A percentile compares a stretch with the other conserved stretches of the same genome.
Conservation (phyloP, 1,284 basidiomycete species). For the Peniophora sp. region DNA sequence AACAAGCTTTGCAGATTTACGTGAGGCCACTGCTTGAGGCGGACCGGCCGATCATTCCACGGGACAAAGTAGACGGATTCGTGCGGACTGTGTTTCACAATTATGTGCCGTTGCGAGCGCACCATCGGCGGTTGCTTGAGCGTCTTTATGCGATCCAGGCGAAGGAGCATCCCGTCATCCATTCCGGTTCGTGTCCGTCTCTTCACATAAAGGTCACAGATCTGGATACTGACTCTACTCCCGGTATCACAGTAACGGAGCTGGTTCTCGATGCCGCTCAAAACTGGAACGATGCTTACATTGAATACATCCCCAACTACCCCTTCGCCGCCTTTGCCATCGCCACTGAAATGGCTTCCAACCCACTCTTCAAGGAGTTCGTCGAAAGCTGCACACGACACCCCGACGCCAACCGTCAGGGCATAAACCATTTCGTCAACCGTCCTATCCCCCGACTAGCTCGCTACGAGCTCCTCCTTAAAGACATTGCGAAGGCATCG, state of each 20-base stretch:
- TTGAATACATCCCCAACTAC: constrained; percentile 90
- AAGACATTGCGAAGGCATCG: constrained; percentile 69
- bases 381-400: constrained; percentile 71
- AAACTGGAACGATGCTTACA: constrained; percentile 90
- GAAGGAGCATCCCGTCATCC: constrained; percentile 83
- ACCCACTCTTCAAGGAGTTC: constrained; percentile 75
- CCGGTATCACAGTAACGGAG: constrained; percentile 67
- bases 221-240: no score
- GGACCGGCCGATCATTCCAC: constrained; percentile 71
- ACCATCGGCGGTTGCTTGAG: constrained; percentile 74
- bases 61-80: constrained; percentile 70
- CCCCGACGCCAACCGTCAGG: constrained; percentile 68
- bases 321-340: constrained; percentile 90
- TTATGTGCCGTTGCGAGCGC: constrained; percentile 69
- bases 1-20: constrained; percentile 49
- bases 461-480: constrained; percentile 83
- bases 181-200: constrained; percentile 31
- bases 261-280: constrained; percentile 84
- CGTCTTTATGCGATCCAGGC: constrained; percentile 81
- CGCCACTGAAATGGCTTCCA: constrained; percentile 80
- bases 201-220: no score
- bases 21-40: constrained; percentile 67
- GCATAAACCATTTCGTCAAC: constrained; percentile 85
- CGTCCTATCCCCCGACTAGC: constrained; percentile 84
- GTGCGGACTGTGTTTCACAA: constrained; percentile 93